Evolutionary conservation across 768 basidiomycete species (phyloP), one percentile per base, ranked within the genome.

Genomic region (Leccinum rimulosum): DNA sequence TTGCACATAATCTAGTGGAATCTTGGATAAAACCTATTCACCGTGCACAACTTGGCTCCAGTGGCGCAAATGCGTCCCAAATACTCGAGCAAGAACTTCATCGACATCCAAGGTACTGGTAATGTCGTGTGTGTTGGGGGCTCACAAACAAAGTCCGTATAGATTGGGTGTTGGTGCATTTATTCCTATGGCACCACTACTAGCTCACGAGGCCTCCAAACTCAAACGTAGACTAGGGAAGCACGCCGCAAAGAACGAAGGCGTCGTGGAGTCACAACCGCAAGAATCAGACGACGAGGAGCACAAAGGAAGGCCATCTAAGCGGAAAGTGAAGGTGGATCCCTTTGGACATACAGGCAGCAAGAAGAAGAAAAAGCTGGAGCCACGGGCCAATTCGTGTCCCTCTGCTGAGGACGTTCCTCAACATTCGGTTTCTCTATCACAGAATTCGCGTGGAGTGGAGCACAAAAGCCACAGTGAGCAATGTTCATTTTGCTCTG

Each of bases 91-190:
- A 88, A 62, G 79, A 86, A 64, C 77, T 88, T 77, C 83, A 83
- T 47, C 80, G 83, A 30, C 91, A 91, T 14, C 79, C 88, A 54
- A 83, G 91, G 91, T 92, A 56, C 22, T 17, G 22, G 50, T 27
- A 12, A 47, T 50, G 35, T 47, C 49, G 47, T 47, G n/a, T 5
- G 22, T 14, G 27, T 25, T 5, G n/a, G 48, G 55, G 25, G 45
- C 57, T 57, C 40, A 56, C 45, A 28, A 27, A 43, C 66, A 51
- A 61, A 55, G 47, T 59, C 43, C 40, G 27, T 53, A 36, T 19
- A 93, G 91, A 65, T 75, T 93, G 57, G 91, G 91, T 56, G 88
- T 93, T 8, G 91, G 91, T 25, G 87, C 88, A 35, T 68, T 82
- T 30, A 74, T 84, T 25, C 82, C 88, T 30, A 82, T 81, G 53